phyloP scores from a whole-genome alignment of 1,139 yeast genomes.

The Pichia kudriavzevii region DNA sequence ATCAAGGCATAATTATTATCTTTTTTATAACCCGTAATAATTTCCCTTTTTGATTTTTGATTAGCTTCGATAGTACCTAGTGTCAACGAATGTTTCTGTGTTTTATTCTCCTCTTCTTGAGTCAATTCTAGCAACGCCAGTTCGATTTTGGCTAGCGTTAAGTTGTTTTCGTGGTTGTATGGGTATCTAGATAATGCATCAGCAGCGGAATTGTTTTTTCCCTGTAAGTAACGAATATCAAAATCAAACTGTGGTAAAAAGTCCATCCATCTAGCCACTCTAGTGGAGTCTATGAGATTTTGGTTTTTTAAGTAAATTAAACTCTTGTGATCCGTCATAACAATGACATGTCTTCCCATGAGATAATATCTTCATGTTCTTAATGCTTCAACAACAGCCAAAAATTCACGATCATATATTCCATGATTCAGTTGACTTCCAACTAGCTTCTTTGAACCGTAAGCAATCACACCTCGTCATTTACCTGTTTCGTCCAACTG shows the following conservation, averaged over 20 bases:
- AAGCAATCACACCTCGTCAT: slow-evolving; percentile 1
- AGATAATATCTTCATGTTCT: slow-evolving; percentile 5
- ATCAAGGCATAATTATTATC: background rate
- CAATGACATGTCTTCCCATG: slow-evolving; percentile 1
- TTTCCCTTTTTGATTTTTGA: no score
- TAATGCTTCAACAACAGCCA: slow-evolving; percentile 5
- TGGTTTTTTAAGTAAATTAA: slow-evolving; percentile 1
- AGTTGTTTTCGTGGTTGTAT: background rate
- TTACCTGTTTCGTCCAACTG: slow-evolving; percentile 4
- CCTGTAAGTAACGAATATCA: slow-evolving; percentile 1
- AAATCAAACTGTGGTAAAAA: slow-evolving; percentile 4
- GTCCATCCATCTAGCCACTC: slow-evolving; percentile 8
- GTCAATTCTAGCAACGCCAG: no score
- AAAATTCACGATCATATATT: slow-evolving; percentile 2
- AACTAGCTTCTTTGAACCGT: slow-evolving; percentile 2
- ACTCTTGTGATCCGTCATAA: slow-evolving; percentile 4
- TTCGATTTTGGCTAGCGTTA: no score
- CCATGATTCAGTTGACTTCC: slow-evolving; percentile 3
- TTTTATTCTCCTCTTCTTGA: no score
- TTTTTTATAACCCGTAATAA: background rate
- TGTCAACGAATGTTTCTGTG: no score
- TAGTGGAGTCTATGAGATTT: slow-evolving; percentile 1
- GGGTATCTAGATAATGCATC: slow-evolving; percentile 4
- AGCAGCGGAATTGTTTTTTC: slow-evolving; percentile 1
- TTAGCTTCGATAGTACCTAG: no score